A percentile compares a stretch with the other conserved stretches of the same genome.
These are phyloP conservation scores for Lasiodiplodia sp. DNA, from an alignment of 2,329 filamentous ascomycete species.

Conservation along the genomic window DNA sequence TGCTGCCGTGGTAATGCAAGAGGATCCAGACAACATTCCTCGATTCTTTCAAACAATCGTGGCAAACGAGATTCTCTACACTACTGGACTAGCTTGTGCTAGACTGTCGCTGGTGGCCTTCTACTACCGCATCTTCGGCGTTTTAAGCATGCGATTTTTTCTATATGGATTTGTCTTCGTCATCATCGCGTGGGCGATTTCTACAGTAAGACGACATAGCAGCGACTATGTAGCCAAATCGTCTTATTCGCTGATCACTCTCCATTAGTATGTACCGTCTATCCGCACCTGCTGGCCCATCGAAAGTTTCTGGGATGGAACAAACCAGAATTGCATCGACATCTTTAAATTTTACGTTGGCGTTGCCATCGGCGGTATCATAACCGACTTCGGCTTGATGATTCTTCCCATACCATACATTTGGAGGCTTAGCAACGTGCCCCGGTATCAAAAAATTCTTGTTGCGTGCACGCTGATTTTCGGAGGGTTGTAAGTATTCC, in stretches of 20 bases:
- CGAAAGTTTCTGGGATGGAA: background rate
- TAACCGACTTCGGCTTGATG: background rate
- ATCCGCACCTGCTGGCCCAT: conserved; percentile 4
- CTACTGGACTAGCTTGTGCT: background rate
- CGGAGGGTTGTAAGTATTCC: background rate
- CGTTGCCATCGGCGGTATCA: background rate
- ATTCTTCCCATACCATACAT: background rate
- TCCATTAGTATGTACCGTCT: background rate
- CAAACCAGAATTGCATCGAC: background rate
- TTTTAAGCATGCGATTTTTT: background rate
- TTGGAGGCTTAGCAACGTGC: background rate
- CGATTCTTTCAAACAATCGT: background rate
- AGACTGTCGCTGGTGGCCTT: background rate
- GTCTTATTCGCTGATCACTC: background rate
- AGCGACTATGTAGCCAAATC: too few species aligned
- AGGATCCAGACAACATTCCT: background rate
- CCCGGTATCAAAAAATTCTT: background rate
- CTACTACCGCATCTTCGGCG: background rate
- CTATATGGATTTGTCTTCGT: background rate
- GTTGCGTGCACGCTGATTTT: background rate
- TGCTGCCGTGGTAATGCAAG: background rate
- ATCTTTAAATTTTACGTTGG: background rate
- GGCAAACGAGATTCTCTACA: background rate
- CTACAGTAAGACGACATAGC: background rate
- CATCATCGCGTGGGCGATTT: background rate